These are phyloP conservation scores for Plasmodium cynomolgi DNA, from an alignment of 169 alveolate species.

Conservation along the genomic window DNA sequence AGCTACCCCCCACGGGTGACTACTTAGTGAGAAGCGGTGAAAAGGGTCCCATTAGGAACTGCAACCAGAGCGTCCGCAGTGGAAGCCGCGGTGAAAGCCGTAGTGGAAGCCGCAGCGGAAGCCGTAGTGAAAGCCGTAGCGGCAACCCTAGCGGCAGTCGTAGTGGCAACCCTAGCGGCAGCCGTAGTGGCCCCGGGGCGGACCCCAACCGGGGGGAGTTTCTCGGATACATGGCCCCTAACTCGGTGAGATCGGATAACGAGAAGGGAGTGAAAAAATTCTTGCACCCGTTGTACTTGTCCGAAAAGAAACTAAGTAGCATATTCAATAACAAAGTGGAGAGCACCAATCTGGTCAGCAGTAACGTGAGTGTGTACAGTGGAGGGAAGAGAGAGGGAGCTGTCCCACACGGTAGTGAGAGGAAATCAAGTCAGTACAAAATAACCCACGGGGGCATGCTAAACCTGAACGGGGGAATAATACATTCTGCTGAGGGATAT, in stretches of 20 bases:
- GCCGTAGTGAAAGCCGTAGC: too few species aligned
- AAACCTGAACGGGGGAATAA: neutral
- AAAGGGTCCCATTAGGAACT: neutral
- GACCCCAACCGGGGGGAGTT: neutral
- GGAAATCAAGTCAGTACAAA: neutral
- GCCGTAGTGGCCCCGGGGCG: neutral
- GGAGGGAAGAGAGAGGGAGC: neutral
- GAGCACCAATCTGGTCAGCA: neutral
- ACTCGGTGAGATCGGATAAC: neutral
- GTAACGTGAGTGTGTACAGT: neutral
- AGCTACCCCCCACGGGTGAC: neutral
- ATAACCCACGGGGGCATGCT: neutral
- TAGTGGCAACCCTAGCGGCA: neutral
- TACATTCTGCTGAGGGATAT: neutral
- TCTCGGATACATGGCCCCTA: neutral
- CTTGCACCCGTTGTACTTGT: conserved; percentile 8
- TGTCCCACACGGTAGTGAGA: neutral
- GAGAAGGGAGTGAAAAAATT: neutral
- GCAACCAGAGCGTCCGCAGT: neutral
- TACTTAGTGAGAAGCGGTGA: neutral
- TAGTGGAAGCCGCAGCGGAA: neutral
- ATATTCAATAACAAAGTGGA: conserved; percentile 27
- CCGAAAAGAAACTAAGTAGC: conserved; percentile 17
- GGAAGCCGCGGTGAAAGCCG: neutral
- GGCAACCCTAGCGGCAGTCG: neutral